These are phyloP conservation scores for Gossypium mustelinum DNA, from an alignment of 345 rosid genomes.

Conservation along the genomic window DNA sequence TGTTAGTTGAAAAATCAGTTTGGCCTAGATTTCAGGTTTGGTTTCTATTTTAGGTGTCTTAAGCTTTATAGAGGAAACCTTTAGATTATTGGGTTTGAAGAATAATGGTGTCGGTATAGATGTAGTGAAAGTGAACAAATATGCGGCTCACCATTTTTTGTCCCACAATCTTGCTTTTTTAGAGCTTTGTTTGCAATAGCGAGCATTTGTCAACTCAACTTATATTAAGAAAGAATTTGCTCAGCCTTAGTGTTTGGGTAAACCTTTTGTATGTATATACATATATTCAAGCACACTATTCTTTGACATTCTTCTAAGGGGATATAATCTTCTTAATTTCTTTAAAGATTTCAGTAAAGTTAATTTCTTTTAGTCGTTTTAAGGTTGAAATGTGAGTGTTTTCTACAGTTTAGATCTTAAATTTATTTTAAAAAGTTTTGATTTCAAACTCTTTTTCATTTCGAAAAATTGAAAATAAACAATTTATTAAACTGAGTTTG, in stretches of 20 bases:
- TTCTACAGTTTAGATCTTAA: constrained; percentile 21
- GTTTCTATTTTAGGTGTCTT: too few species aligned
- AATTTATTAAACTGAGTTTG: not conserved
- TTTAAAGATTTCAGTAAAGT: too few species aligned
- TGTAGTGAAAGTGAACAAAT: not conserved
- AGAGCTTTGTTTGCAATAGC: not conserved
- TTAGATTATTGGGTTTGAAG: not conserved
- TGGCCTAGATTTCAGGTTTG: constrained; percentile 1
- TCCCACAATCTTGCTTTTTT: not conserved
- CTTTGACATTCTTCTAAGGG: too few species aligned
- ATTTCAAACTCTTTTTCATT: not conserved
- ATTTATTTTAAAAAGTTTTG: not conserved
- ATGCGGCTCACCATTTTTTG: not conserved
- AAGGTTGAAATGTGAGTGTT: not conserved
- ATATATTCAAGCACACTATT: too few species aligned
- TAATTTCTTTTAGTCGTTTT: not conserved
- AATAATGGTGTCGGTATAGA: not conserved
- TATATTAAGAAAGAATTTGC: constrained; percentile 8
- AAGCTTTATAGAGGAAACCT: constrained; percentile 28
- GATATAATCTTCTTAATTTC: not conserved
- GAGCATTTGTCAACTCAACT: not conserved
- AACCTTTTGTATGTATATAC: not conserved
- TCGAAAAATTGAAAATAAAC: not conserved
- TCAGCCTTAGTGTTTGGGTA: not conserved
- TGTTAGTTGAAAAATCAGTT: too few species aligned